phyloP scores from a whole-genome alignment of 2,329 filamentous ascomycete genomes.

The Fusarium sp. region DNA sequence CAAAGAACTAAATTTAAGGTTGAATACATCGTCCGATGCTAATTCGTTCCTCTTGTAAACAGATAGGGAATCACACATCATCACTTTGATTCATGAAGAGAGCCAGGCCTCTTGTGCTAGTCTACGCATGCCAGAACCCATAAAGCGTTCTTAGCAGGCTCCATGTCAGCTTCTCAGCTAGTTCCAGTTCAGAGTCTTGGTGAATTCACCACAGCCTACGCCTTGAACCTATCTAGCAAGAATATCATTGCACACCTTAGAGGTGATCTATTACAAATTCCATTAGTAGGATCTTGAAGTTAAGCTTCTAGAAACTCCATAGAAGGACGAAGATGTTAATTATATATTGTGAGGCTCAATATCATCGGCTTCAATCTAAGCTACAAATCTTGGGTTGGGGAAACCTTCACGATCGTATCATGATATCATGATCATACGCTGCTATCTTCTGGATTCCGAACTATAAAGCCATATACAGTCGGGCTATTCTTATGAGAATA shows the following conservation, averaged over 20 bases:
- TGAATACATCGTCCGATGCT: background rate
- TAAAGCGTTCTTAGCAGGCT: background rate
- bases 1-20: background rate
- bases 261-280: background rate
- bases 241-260: background rate
- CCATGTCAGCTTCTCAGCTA: background rate
- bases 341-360: background rate
- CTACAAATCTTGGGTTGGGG: too few relatives aligned
- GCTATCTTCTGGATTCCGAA: too few relatives aligned
- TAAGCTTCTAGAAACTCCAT: too few relatives aligned
- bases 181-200: background rate
- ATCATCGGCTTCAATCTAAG: background rate
- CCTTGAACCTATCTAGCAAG: background rate
- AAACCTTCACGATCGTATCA: too few relatives aligned
- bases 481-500: too few relatives aligned
- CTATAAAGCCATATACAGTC: too few relatives aligned
- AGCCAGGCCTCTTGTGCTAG: background rate
- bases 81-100: background rate
- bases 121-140: background rate
- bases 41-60: background rate
- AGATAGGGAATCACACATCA: background rate
- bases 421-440: too few relatives aligned
- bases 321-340: too few relatives aligned
- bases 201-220: background rate
- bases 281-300: too few relatives aligned